phyloP scores from a whole-genome alignment of 495 filamentous ascomycete genomes.

The Hypomontagnella monticulosa region DNA sequence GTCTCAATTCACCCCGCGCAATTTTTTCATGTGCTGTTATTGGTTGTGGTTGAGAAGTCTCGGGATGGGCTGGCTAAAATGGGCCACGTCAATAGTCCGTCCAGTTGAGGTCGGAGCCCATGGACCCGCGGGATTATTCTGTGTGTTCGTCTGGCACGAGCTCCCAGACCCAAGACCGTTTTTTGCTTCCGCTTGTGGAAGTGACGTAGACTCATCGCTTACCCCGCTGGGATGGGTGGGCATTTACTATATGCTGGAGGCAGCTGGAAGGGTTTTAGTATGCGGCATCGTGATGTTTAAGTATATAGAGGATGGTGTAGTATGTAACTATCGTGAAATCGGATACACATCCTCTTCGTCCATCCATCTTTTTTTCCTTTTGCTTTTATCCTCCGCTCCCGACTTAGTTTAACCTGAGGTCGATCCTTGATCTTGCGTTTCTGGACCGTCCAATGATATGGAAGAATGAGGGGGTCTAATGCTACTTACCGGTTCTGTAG shows the following conservation, averaged over 20 bases:
- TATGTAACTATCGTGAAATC: conserved; percentile 30
- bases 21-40: conserved; percentile 8
- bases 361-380: conserved; percentile 14
- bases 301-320: conserved; percentile 11
- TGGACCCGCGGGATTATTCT: conserved; percentile 38
- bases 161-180: conserved; percentile 19
- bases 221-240: conserved; percentile 32
- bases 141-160: conserved; percentile 16
- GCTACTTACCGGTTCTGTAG: conserved; percentile 26
- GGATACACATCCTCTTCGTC: conserved; percentile 8
- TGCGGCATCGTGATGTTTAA: conserved; percentile 5
- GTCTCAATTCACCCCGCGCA: conserved; percentile 22
- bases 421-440: conserved; percentile 37
- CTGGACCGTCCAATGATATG: conserved; percentile 16
- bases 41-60: conserved; percentile 21
- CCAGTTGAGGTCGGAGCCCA: conserved; percentile 27
- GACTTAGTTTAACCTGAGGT: conserved; percentile 34
- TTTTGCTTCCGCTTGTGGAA: not conserved
- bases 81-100: conserved; percentile 38
- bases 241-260: conserved; percentile 24
- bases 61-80: conserved; percentile 37
- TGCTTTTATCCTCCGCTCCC: conserved; percentile 34
- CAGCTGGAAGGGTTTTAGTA: conserved; percentile 1
- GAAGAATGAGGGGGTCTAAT: not conserved
- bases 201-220: conserved; percentile 35